phyloP scores from a whole-genome alignment of 1,284 basidiomycete genomes.

The Ceratobasidium theobromae region DNA sequence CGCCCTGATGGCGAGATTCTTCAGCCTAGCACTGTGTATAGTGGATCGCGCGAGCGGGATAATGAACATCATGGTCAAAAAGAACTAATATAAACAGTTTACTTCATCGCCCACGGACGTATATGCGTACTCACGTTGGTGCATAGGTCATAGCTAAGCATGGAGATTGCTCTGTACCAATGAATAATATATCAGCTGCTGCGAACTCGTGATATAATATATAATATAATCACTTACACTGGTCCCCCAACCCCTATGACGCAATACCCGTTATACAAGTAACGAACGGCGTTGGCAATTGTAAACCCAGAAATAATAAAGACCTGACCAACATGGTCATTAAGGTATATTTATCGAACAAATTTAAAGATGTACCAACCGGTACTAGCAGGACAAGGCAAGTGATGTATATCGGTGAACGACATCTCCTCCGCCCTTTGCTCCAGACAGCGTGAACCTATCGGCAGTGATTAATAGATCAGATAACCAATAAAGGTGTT shows the following conservation, averaged over 20 bases:
- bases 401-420: slow-evolving; percentile 5
- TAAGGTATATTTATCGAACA: background rate
- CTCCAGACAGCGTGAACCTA: slow-evolving; percentile 23
- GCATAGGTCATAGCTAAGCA: slow-evolving; percentile 6
- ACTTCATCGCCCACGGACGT: background rate
- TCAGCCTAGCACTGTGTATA: slow-evolving; percentile 14
- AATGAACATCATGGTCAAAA: slow-evolving; percentile 18
- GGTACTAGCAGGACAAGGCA: slow-evolving; percentile 11
- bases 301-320: slow-evolving; percentile 2
- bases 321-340: background rate
- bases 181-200: background rate
- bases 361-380: background rate
- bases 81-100: background rate
- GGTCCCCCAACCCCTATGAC: background rate
- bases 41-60: slow-evolving; percentile 8
- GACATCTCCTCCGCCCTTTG: slow-evolving; percentile 1
- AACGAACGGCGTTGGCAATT: background rate
- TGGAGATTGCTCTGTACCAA: background rate
- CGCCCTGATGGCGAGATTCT: background rate
- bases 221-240: background rate
- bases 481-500: background rate
- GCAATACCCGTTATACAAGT: slow-evolving; percentile 14
- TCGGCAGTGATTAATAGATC: too few species aligned
- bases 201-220: background rate
- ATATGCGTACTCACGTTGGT: slow-evolving; percentile 6